Evolutionary conservation across 202 grass and related monocot species (phyloP), one percentile per base, ranked within the genome.

Genomic region (Zoysia matrella): DNA sequence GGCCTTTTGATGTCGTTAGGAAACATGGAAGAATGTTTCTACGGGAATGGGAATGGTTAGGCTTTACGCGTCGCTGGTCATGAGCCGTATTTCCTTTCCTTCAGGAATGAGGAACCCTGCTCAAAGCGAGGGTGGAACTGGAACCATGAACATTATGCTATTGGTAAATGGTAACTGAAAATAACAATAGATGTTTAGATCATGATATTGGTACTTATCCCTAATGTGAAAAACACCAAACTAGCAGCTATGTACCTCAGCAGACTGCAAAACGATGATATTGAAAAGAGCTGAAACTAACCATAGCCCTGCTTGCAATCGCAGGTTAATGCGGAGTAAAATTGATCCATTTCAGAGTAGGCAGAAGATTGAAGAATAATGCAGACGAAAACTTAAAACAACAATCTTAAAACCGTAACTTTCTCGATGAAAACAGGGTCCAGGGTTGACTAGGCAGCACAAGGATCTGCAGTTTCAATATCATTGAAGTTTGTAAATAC

Each of bases 21-120:
- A 47, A 52, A 57, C 42, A 41, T 44, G 5, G 6, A 47, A 71
- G 51, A 5, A 0, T 54, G 3, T 15, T 55, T 55, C 13, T 22
- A 5, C 6, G 4, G 30, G 30, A 36, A 2, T 7, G 56, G 5
- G 42, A 84, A 89, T 72, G 65, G 68, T 83, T 85, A 6, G 10
- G 6, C 45, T 66, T 30, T 54, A 73, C 73, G 47, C 30, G 0
- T 48, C 42, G 60, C 42, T 36, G 30, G 30, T 36, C 72, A 36
- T 42, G 44, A 13, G 10, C 69, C 14, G 45, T 10, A 3, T 51
- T 72, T 76, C 44, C 22, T 50, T 80, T 48, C 8, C 36, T 76
- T 52, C 11, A 50, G 7, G 43, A 11, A 3, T 16, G 65, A 67
- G 57, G 6, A 4, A 72, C 64, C 72, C 15, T 7, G 15, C 55